These are phyloP conservation scores for Cordia subcordata DNA, from an alignment of 257 asterid genomes.

Conservation along the genomic window DNA sequence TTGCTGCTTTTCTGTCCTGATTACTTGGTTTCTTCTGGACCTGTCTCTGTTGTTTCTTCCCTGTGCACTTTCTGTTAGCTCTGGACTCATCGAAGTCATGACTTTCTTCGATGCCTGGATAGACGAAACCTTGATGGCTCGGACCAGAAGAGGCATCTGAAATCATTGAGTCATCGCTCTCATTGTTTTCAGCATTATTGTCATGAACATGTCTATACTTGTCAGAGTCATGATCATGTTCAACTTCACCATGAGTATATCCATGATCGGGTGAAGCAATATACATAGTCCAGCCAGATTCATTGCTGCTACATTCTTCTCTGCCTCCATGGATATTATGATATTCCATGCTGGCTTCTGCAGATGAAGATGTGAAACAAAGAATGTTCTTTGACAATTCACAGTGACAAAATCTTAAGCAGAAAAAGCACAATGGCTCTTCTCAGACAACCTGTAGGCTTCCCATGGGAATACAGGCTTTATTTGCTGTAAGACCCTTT, in stretches of 20 bases:
- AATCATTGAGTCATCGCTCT: conserved; percentile 88
- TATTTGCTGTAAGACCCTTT: background rate
- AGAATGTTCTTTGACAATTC: conserved; percentile 3
- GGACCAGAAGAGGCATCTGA: conserved; percentile 97
- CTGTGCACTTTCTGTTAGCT: conserved; percentile 24
- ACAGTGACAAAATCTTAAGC: background rate
- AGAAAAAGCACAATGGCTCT: background rate
- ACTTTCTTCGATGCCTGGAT: conserved; percentile 7
- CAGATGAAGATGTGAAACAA: conserved; percentile 11
- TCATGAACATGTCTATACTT: background rate
- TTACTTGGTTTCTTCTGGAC: conserved; percentile 30
- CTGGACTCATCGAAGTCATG: conserved; percentile 10
- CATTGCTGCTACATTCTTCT: conserved; percentile 87
- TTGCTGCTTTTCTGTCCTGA: conserved; percentile 38
- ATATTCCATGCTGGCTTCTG: conserved; percentile 46
- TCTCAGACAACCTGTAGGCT: background rate
- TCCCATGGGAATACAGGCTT: background rate
- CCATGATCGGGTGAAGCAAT: conserved; percentile 49
- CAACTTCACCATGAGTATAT: conserved; percentile 16
- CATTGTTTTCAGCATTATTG: conserved; percentile 26
- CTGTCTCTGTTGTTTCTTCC: conserved; percentile 34
- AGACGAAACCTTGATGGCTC: conserved; percentile 34
- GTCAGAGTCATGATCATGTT: conserved; percentile 18
- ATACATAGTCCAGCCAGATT: conserved; percentile 91
- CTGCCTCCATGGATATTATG: conserved; percentile 37